Base-by-base conservation (phyloP, 441 rosid species). In the Heliophila coronopifolia region DNA sequence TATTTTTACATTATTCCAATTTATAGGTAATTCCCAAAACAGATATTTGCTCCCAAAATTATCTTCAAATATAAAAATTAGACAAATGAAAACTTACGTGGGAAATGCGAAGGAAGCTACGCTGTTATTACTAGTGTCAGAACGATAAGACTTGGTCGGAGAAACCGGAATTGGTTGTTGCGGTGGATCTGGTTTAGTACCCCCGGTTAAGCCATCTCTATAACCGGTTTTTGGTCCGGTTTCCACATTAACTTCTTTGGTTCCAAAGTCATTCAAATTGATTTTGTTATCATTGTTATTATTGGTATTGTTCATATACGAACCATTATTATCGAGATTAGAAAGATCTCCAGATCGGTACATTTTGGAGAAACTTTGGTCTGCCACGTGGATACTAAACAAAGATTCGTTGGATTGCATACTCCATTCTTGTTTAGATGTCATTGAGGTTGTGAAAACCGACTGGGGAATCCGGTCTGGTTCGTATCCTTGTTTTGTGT, bases 361-460 rank as follows among this genome's bases (percentile, higher is more conserved):
- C 45, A 84, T 5, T 67, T 81, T 65, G 52, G 80, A 3, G 94
- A 78, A 67, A 84, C 77, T 65, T 76, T 85, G 44, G 27, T 61
- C 47, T 70, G 77, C 94, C 47, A 85, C 59, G 30, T 74, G 79
- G 67, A 92, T 80, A 38, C 96, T 92, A 15, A 92, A 92, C 73
- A 92, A 61, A 1, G 96, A 86, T 58, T 92, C 96, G 11, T 74
- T 92, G 0, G 98, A 92, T 35, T 86, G 81, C 0, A 65, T 61
- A 9, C 98, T 87, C 98, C 98, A 85, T 0, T 92, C 96, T 54
- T 43, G 59, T 8, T 73, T 72, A n/a, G 69, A 36, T 8, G 77
- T 5, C 9, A 94, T 54, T 18, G 67, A 73, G 7, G 63, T 22
- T 6, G 70, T 24, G 32, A 91, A 87, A 55, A 87, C 25, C 4